These are phyloP conservation scores for Babesia sp. DNA, from an alignment of 169 alveolate species.

Conservation along the genomic window DNA sequence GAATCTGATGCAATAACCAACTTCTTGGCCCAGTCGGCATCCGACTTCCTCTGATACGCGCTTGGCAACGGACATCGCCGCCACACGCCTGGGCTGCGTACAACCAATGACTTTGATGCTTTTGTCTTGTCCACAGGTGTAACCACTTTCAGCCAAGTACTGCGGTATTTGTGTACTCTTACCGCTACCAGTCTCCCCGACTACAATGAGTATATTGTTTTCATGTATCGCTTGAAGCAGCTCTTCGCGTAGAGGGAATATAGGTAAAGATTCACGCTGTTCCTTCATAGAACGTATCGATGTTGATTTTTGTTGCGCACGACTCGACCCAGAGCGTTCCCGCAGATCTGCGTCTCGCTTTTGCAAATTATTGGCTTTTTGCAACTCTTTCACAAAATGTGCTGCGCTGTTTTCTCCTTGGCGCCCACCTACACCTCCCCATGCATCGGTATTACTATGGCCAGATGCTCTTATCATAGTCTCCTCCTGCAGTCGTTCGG, in stretches of 20 bases:
- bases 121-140: conserved; percentile 78
- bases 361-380: conserved; percentile 44
- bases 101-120: conserved; percentile 92
- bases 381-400: conserved; percentile 71
- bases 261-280: conserved; percentile 95
- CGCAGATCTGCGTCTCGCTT: background rate
- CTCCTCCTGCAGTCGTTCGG: conserved; percentile 79
- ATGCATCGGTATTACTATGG: conserved; percentile 84
- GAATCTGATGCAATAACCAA: conserved; percentile 94
- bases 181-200: conserved; percentile 99
- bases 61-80: conserved; percentile 96
- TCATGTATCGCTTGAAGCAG: conserved; percentile 88
- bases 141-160: conserved; percentile 93
- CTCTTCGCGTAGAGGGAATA: conserved; percentile 88
- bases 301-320: background rate
- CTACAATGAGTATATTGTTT: conserved; percentile 92
- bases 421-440: conserved; percentile 91
- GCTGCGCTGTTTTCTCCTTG: conserved; percentile 89
- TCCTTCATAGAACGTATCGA: conserved; percentile 81
- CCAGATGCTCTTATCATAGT: conserved; percentile 84
- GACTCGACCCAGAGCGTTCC: background rate
- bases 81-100: conserved; percentile 99
- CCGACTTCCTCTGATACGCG: conserved; percentile 98
- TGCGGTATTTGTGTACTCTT: conserved; percentile 97
- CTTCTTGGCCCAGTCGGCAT: conserved; percentile 96